Evolutionary conservation across 176 grass and related monocot species (phyloP), one percentile per base, ranked within the genome.

Genomic region (Saccharum spontaneum): DNA sequence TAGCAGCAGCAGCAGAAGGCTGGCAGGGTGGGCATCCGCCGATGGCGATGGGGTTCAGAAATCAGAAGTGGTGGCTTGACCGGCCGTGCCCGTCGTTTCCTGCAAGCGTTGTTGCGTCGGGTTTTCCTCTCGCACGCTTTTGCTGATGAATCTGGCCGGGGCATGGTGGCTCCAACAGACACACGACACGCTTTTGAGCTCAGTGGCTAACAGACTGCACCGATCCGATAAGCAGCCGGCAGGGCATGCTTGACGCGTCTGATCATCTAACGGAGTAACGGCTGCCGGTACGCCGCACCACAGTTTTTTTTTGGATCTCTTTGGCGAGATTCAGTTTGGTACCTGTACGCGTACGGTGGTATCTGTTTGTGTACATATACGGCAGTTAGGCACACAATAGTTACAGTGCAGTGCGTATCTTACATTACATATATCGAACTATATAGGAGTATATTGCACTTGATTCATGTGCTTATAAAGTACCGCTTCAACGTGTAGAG

Each of bases 11-110:
- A 20, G 67, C 9, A 26, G 30, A 30, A 15, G 20, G n/a, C 4
- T 22, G 64, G 30, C 84, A 50, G 31, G 68, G 48, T 64, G 50
- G 87, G 78, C 83, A 82, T 85, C 64, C 7, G 22, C 0, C 23
- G 86, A 79, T 55, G 67, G 7, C 38, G 63, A 50, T 3, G 59
- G 18, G 0, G 12, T 38, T 38, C 37, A 6, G 37, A 38, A 38
- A 38, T 5, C 37, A 38, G 37, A 34, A 34, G 33, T 34, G 33
- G 33, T 34, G 33, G 33, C 33, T 34, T 34, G 3, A 34, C 33
- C 33, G 33, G 33, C 33, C 33, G 37, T n/a, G 73, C 24, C 44
- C 44, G 44, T 49, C 71, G 72, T 52, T 75, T 52, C 28, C 40
- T 2, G 69, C 69, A 26, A 26, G 22, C 39, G 2, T 45, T 12